A percentile compares a stretch with the other conserved stretches of the same genome.
Conservation (phyloP, 1,139 yeast genomes). For the Chernovozyma aurita region DNA sequence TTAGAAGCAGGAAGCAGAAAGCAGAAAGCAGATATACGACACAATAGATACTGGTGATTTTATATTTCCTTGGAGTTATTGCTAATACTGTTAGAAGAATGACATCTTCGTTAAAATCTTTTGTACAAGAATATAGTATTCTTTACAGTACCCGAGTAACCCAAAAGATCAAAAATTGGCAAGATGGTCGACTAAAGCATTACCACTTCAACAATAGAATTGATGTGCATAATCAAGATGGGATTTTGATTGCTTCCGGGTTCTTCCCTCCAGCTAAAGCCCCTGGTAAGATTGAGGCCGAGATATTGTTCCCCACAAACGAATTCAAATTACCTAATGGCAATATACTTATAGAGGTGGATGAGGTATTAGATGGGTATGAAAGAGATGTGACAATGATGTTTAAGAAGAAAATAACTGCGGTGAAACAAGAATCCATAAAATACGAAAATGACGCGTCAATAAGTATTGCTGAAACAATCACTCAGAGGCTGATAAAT, state of each 20-base stretch:
- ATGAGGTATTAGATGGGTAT: constrained; percentile 10
- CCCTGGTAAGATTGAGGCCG: constrained; percentile 8
- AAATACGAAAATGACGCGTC: constrained; percentile 3
- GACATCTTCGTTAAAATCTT: constrained; percentile 20
- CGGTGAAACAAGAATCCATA: not conserved
- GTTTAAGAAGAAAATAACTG: constrained; percentile 2
- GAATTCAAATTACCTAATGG: constrained; percentile 15
- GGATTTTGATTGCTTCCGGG: constrained; percentile 30
- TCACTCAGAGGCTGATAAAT: constrained; percentile 1
- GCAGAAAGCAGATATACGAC: no score
- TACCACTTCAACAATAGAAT: constrained; percentile 46
- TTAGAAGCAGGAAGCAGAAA: no score
- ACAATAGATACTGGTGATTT: no score
- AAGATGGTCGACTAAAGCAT: constrained; percentile 47
- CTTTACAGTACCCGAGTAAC: constrained; percentile 43
- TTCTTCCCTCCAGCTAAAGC: constrained; percentile 19
- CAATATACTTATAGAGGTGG: constrained; percentile 14
- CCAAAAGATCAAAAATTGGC: constrained; percentile 53
- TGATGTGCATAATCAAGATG: constrained; percentile 38
- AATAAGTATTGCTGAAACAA: not conserved
- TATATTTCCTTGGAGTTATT: no score
- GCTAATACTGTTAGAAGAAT: no score
- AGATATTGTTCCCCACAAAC: constrained; percentile 10
- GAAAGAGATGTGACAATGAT: constrained; percentile 14
- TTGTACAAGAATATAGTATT: constrained; percentile 32